Evolutionary conservation across 805 yeast species (phyloP).

Genomic region (Scheffersomyces stipitis): DNA sequence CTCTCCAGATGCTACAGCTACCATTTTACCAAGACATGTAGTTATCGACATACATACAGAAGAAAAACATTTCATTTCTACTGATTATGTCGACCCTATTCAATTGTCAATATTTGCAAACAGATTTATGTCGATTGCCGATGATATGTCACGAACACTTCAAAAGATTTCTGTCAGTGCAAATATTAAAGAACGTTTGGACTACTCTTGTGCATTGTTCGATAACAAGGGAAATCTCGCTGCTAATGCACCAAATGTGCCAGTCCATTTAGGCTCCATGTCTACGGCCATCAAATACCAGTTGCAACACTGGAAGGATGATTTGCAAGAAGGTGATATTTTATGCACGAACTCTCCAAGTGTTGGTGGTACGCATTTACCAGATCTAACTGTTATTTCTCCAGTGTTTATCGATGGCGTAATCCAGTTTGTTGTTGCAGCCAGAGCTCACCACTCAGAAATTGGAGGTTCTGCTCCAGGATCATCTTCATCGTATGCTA

Average conservation of each 20-base stretch:
- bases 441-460: slow-evolving; percentile 25
- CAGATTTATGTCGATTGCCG: slow-evolving; percentile 61
- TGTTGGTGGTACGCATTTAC: slow-evolving; percentile 84
- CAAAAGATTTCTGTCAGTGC: slow-evolving; percentile 80
- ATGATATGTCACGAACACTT: slow-evolving; percentile 81
- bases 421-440: slow-evolving; percentile 14
- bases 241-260: slow-evolving; percentile 87
- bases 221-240: slow-evolving; percentile 75
- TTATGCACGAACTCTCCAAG: slow-evolving; percentile 78
- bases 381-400: slow-evolving; percentile 49
- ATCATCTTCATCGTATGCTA: slow-evolving; percentile 17
- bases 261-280: slow-evolving; percentile 87
- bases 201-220: slow-evolving; percentile 82
- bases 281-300: slow-evolving; percentile 73
- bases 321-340: slow-evolving; percentile 71
- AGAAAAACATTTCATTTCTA: slow-evolving; percentile 5
- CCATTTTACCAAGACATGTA: slow-evolving; percentile 62
- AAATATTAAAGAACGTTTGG: slow-evolving; percentile 79
- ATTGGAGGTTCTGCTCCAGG: slow-evolving; percentile 24
- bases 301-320: slow-evolving; percentile 63
- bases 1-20: slow-evolving; percentile 60
- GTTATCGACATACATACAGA: slow-evolving; percentile 37
- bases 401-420: slow-evolving; percentile 18
- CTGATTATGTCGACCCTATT: slow-evolving; percentile 56
- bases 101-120: slow-evolving; percentile 76